phyloP scores from a whole-genome alignment of 2,329 filamentous ascomycete genomes.

The Curvularia sp. region DNA sequence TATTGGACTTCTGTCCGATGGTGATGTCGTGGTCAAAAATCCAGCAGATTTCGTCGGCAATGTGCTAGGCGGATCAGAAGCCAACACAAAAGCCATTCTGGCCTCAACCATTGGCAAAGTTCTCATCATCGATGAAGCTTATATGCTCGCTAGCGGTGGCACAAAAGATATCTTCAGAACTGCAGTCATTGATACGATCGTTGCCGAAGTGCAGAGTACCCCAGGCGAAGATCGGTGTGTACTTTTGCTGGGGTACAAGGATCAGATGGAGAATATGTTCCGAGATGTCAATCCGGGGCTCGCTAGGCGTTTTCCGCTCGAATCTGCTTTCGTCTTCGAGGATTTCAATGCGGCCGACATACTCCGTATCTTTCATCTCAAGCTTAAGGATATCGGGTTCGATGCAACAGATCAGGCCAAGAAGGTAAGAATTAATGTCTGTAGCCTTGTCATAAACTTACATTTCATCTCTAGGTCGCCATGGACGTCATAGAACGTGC shows the following conservation, averaged over 20 bases:
- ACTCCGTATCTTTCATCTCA: constrained; percentile 66
- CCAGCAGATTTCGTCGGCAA: constrained; percentile 75
- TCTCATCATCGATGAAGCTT: constrained; percentile 81
- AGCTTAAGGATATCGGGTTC: constrained; percentile 66
- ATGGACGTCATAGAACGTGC: constrained; percentile 67
- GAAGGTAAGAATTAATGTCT: constrained; percentile 13
- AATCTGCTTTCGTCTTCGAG: constrained; percentile 70
- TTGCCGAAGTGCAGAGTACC: constrained; percentile 73
- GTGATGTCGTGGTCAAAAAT: constrained; percentile 75
- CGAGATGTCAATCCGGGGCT: constrained; percentile 77
- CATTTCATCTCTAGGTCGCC: constrained; percentile 44
- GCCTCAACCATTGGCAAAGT: constrained; percentile 73
- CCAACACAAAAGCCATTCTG: constrained; percentile 75
- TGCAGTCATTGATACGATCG: constrained; percentile 75
- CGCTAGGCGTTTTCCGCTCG: constrained; percentile 68
- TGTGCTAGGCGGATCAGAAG: constrained; percentile 70
- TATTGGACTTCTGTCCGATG: constrained; percentile 70
- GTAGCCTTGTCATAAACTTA: neutral
- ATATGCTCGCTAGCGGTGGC: constrained; percentile 62
- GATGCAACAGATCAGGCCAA: constrained; percentile 61
- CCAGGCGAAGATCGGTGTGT: constrained; percentile 77
- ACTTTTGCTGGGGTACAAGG: constrained; percentile 72
- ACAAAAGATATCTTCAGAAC: constrained; percentile 63
- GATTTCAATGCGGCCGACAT: constrained; percentile 70
- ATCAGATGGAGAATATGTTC: constrained; percentile 75